Evolutionary conservation across 495 filamentous ascomycete species (phyloP).

Genomic region (Neurospora sp.): DNA sequence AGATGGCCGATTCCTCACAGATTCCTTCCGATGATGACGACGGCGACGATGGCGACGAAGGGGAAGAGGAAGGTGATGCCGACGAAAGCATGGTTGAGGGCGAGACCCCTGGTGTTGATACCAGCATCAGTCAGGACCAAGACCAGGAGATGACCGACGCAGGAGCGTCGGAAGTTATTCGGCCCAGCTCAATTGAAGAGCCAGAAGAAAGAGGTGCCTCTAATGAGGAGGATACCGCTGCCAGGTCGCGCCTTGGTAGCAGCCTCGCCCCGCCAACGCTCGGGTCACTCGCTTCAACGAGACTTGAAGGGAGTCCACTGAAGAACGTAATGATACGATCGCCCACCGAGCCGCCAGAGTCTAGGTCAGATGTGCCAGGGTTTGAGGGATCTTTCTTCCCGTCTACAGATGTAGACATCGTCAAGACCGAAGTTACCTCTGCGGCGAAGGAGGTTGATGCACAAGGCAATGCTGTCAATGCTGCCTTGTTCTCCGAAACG

Average conservation of each 20-base stretch:
- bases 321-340: constrained; percentile 34
- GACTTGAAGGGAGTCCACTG: constrained; percentile 36
- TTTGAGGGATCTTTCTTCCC: background rate
- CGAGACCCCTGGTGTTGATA: constrained; percentile 20
- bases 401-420: background rate
- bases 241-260: constrained; percentile 11
- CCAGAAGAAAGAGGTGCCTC: constrained; percentile 11
- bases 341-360: constrained; percentile 20
- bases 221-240: constrained; percentile 15
- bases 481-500: constrained; percentile 1
- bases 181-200: constrained; percentile 17
- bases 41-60: constrained; percentile 32
- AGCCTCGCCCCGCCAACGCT: background rate
- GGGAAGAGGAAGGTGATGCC: constrained; percentile 28
- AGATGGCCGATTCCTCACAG: constrained; percentile 45
- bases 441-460: constrained; percentile 3
- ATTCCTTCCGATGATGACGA: constrained; percentile 49
- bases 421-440: background rate
- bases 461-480: background rate
- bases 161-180: constrained; percentile 12
- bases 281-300: constrained; percentile 7
- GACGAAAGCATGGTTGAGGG: constrained; percentile 25
- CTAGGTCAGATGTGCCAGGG: constrained; percentile 27
- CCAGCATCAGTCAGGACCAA: constrained; percentile 10
- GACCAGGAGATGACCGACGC: constrained; percentile 19